A percentile compares a stretch with the other conserved stretches of the same genome.
Conservation (phyloP, 2,329 filamentous ascomycete species). For the Fusarium nelsonii region DNA sequence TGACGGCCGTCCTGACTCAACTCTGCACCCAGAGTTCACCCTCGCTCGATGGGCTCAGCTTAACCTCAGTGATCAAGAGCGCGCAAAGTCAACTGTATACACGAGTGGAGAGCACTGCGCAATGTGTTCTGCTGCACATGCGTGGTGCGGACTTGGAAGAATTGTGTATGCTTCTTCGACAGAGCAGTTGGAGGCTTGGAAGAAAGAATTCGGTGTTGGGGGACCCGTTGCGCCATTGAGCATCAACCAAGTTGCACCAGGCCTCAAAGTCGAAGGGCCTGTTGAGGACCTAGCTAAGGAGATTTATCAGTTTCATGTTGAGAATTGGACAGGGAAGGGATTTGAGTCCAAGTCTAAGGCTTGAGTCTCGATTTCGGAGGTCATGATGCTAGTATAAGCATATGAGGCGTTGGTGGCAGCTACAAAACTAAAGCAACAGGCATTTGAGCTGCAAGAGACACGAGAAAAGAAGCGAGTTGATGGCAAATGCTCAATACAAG, state of each 20-base stretch:
- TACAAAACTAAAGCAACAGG: too few species aligned
- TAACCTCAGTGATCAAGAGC: conserved; percentile 53
- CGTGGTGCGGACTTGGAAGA: conserved; percentile 52
- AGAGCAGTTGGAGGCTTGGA: conserved; percentile 48
- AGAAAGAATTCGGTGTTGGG: conserved; percentile 44
- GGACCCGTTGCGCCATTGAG: conserved; percentile 44
- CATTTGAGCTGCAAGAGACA: too few species aligned
- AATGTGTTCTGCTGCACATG: conserved; percentile 55
- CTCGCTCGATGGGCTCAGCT: conserved; percentile 55
- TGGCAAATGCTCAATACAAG: too few species aligned
- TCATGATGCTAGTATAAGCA: background rate
- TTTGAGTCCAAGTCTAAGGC: conserved; percentile 25
- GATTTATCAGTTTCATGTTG: conserved; percentile 49
- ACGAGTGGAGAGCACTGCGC: conserved; percentile 56
- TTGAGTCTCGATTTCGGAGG: background rate
- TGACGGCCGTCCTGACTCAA: conserved; percentile 49
- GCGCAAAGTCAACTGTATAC: conserved; percentile 55
- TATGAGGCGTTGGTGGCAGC: background rate
- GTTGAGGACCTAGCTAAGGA: conserved; percentile 48
- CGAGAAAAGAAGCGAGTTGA: background rate
- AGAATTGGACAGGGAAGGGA: conserved; percentile 33
- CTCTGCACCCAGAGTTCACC: conserved; percentile 54
- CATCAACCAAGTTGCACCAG: conserved; percentile 50
- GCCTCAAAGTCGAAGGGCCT: conserved; percentile 49
- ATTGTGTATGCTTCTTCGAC: conserved; percentile 53